phyloP scores from a whole-genome alignment of 1,284 basidiomycete species.

The Xerocomus subilludens region DNA sequence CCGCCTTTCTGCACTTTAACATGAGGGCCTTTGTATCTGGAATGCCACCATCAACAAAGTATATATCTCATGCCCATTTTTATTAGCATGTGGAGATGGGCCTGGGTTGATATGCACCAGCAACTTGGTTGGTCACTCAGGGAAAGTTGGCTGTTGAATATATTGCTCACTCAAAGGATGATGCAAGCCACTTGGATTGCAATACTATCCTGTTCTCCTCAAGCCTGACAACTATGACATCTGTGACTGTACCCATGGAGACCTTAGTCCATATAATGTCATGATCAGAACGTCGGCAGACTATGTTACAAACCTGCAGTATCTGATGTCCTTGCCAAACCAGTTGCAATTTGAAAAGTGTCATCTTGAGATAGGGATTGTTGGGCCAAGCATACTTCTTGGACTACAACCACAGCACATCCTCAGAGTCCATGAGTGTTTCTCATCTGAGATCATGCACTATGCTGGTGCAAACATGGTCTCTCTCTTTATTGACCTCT shows the following conservation, averaged over 20 bases:
- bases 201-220: constrained; percentile 22
- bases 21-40: too few relatives aligned
- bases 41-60: too few relatives aligned
- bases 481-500: background rate
- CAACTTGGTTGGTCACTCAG: too few relatives aligned
- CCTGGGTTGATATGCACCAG: too few relatives aligned
- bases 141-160: background rate
- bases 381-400: background rate
- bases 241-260: background rate
- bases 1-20: too few relatives aligned
- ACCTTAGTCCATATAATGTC: background rate
- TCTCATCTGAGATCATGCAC: constrained; percentile 1
- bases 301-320: too few relatives aligned
- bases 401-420: background rate
- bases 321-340: too few relatives aligned
- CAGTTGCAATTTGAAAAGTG: background rate
- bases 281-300: too few relatives aligned
- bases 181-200: background rate
- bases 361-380: background rate
- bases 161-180: constrained; percentile 4
- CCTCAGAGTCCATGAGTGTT: background rate
- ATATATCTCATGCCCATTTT: too few relatives aligned
- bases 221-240: constrained; percentile 12
- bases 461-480: background rate
- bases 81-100: too few relatives aligned